These are phyloP conservation scores for Talaromyces sp. DNA, from an alignment of 2,329 filamentous ascomycete species.

Conservation along the genomic window DNA sequence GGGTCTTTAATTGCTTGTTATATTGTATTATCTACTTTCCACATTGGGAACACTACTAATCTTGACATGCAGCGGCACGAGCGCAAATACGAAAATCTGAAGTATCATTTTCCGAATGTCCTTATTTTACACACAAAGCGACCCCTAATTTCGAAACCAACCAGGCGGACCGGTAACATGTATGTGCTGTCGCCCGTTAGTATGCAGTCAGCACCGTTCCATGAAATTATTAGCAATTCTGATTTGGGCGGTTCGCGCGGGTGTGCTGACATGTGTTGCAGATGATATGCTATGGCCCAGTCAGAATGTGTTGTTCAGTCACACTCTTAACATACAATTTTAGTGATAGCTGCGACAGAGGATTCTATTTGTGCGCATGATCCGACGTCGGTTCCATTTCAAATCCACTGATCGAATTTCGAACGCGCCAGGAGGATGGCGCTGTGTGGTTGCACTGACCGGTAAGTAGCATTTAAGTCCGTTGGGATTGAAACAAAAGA, in stretches of 20 bases:
- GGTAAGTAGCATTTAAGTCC: neutral
- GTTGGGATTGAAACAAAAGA: neutral
- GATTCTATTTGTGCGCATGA: neutral
- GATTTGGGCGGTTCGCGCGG: conserved; percentile 12
- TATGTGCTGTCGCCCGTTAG: neutral
- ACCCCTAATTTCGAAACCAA: conserved; percentile 2
- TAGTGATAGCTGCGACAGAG: neutral
- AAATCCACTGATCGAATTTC: neutral
- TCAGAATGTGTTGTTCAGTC: neutral
- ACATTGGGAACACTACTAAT: neutral
- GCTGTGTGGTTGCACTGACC: neutral
- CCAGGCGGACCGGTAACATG: neutral
- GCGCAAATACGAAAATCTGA: conserved; percentile 4
- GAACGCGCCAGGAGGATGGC: neutral
- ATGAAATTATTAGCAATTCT: neutral
- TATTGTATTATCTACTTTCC: neutral
- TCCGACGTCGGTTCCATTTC: neutral
- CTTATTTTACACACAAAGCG: neutral
- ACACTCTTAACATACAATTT: neutral
- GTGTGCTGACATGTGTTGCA: neutral
- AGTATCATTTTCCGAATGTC: neutral
- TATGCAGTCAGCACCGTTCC: neutral
- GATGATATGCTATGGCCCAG: neutral
- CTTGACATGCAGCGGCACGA: conserved; percentile 3
- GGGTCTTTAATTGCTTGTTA: neutral